A percentile compares a stretch with the other conserved stretches of the same genome.
Evolutionary conservation across 2,329 filamentous ascomycete genomes (phyloP).

Genomic region (Cryphonectria radicalis): DNA sequence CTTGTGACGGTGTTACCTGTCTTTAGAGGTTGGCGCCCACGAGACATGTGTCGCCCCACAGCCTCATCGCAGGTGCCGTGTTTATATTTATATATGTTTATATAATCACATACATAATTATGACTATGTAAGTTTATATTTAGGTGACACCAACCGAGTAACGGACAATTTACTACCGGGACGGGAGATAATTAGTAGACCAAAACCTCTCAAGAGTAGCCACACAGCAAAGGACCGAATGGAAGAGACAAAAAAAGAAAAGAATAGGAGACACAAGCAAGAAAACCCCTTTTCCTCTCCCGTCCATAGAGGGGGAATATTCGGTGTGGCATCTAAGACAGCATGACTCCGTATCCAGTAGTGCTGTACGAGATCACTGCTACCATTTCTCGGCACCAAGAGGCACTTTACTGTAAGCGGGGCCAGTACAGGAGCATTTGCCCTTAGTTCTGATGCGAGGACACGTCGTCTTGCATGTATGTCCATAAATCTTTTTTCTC

Average conservation of each 20-base stretch:
- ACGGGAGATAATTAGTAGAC: neutral
- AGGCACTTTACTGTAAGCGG: neutral
- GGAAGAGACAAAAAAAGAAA: neutral
- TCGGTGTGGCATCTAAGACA: constrained; percentile 2
- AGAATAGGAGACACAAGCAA: neutral
- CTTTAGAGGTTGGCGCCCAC: neutral
- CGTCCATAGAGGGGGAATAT: neutral
- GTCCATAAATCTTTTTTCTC: neutral
- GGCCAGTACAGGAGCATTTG: neutral
- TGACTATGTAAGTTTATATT: neutral
- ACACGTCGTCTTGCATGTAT: neutral
- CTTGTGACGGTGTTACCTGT: neutral
- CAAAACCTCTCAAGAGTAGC: neutral
- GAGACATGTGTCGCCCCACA: neutral
- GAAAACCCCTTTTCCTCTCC: neutral
- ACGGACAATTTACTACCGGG: neutral
- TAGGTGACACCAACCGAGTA: neutral
- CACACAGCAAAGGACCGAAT: neutral
- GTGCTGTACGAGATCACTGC: neutral
- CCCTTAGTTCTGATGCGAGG: neutral
- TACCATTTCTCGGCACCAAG: neutral
- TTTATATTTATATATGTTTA: neutral
- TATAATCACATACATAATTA: neutral
- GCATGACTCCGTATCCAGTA: neutral
- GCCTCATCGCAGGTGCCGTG: neutral